These are phyloP conservation scores for Neofusicoccum cordaticola DNA, from an alignment of 2,329 filamentous ascomycete species.

Conservation along the genomic window DNA sequence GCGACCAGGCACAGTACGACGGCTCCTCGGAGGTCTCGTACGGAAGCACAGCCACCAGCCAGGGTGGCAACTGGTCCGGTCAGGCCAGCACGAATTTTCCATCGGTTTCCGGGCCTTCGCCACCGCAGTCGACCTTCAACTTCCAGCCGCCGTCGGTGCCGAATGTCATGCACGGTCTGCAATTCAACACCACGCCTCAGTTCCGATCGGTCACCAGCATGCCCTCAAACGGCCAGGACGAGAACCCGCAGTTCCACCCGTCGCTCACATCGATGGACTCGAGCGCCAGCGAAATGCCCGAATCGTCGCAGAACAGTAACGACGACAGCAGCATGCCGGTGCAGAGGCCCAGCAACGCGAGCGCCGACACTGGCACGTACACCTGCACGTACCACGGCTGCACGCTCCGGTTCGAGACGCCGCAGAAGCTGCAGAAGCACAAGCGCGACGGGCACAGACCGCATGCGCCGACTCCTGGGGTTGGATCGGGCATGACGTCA, in stretches of 20 bases:
- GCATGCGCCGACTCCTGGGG: conserved; percentile 22
- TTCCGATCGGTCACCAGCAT: conserved; percentile 35
- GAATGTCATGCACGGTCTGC: conserved; percentile 29
- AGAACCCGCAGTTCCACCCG: conserved; percentile 55
- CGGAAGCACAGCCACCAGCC: conserved; percentile 42
- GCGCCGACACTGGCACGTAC: conserved; percentile 82
- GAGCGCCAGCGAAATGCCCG: conserved; percentile 53
- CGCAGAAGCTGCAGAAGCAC: conserved; percentile 84
- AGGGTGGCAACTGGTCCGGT: conserved; percentile 35
- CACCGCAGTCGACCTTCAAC: conserved; percentile 39
- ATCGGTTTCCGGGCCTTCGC: conserved; percentile 25
- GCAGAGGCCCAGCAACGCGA: conserved; percentile 60
- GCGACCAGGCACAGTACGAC: conserved; percentile 38
- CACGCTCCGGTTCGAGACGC: conserved; percentile 81
- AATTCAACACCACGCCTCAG: conserved; percentile 32
- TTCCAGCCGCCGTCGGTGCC: conserved; percentile 46
- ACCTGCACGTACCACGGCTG: conserved; percentile 96
- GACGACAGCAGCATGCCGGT: conserved; percentile 25
- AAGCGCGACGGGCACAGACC: conserved; percentile 86
- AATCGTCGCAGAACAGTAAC: conserved; percentile 30
- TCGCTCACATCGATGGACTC: conserved; percentile 62
- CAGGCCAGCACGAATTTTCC: conserved; percentile 24
- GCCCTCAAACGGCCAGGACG: conserved; percentile 27
- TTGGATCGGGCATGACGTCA: conserved; percentile 48
- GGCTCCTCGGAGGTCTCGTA: conserved; percentile 41